These are phyloP conservation scores for rapeseed (Brassica napus) DNA, from an alignment of 345 rosid genomes.

Conservation along the genomic window Da-Ae NC_063451.1:22022501-22023000, in stretches of 20 bases:
- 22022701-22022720: conserved; percentile 62
- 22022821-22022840: conserved; percentile 90
- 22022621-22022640: conserved; percentile 95
- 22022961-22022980: conserved; percentile 32
- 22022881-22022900: conserved; percentile 91
- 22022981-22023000: conserved; percentile 97
- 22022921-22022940: background rate
- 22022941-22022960: conserved; percentile 28
- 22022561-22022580: conserved; percentile 87
- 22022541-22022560: conserved; percentile 87
- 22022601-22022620: conserved; percentile 94
- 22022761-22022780: conserved; percentile 2
- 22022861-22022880: conserved; percentile 74
- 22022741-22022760: background rate
- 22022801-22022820: conserved; percentile 98
- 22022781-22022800: conserved; percentile 67
- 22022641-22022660: conserved; percentile 92
- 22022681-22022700: conserved; percentile 97
- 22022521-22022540: conserved; percentile 97
- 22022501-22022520: conserved; percentile 96
- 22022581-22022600: conserved; percentile 96
- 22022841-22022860: conserved; percentile 92
- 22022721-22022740: background rate
- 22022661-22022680: conserved; percentile 92
- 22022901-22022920: conserved; percentile 76